These are phyloP conservation scores for Acanthamoeba rhysodes DNA, from an alignment of 208 protist species.

Conservation along the genomic window DNA sequence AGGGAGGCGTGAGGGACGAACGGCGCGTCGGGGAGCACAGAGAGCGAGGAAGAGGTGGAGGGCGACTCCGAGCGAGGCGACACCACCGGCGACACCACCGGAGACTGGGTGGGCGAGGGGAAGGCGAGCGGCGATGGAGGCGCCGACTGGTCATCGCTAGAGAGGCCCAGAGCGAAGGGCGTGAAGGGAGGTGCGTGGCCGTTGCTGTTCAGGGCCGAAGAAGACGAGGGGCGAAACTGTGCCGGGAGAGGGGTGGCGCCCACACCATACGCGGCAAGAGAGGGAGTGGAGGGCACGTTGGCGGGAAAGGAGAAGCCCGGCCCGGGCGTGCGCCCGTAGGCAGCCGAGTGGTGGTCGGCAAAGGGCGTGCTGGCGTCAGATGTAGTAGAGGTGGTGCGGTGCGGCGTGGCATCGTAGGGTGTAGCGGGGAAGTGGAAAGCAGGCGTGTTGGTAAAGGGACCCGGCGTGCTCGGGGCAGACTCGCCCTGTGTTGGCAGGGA, in stretches of 20 bases:
- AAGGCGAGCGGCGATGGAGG: background rate
- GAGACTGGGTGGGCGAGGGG: background rate
- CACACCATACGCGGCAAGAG: no score
- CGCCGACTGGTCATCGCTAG: background rate
- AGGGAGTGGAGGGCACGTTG: no score
- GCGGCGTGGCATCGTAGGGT: background rate
- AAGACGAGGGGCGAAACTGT: no score
- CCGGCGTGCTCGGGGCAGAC: background rate
- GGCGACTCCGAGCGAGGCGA: background rate
- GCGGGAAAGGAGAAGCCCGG: no score
- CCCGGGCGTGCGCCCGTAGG: background rate
- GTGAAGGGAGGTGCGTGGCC: background rate
- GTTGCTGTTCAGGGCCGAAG: no score
- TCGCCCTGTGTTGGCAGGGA: background rate
- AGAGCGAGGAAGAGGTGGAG: background rate
- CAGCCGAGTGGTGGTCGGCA: background rate
- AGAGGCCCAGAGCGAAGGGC: background rate
- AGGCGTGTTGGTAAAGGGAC: background rate
- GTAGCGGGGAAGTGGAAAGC: background rate
- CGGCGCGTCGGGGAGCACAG: background rate
- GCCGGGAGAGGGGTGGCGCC: no score
- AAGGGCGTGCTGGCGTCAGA: background rate
- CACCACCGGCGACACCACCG: background rate
- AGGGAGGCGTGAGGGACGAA: background rate
- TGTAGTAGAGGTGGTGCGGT: background rate